Evolutionary conservation across 768 basidiomycete genomes (phyloP).

Genomic region (Leccinum barrowsii): DNA sequence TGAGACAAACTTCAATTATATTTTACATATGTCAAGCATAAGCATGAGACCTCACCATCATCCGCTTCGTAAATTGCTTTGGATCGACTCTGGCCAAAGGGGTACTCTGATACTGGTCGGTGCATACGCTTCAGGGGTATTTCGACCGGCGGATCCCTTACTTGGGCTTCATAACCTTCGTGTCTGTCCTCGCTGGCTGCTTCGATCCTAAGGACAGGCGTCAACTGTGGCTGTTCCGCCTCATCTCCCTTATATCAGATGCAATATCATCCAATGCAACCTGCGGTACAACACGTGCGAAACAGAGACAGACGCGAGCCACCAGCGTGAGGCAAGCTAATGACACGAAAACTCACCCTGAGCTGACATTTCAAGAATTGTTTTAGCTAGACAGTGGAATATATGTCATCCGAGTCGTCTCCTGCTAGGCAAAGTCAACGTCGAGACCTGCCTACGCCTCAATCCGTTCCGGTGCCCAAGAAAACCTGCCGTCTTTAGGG

Average conservation of each 20-base stretch:
- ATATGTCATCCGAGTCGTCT: too few relatives aligned
- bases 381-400: too few relatives aligned
- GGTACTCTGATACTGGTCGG: slow-evolving; percentile 65
- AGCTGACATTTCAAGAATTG: too few relatives aligned
- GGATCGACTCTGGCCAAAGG: slow-evolving; percentile 47
- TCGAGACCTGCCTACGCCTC: too few relatives aligned
- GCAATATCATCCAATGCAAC: too few relatives aligned
- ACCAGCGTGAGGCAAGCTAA: too few relatives aligned
- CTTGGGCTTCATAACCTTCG: neutral
- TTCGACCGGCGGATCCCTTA: slow-evolving; percentile 4
- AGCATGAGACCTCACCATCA: slow-evolving; percentile 31
- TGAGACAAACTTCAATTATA: slow-evolving; percentile 3
- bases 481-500: too few relatives aligned
- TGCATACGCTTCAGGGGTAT: slow-evolving; percentile 43
- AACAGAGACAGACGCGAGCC: too few relatives aligned
- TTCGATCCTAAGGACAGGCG: slow-evolving; percentile 42
- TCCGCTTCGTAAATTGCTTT: slow-evolving; percentile 47
- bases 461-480: too few relatives aligned
- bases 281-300: too few relatives aligned
- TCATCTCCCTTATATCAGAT: slow-evolving; percentile 9
- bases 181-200: slow-evolving; percentile 46
- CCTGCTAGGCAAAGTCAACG: too few relatives aligned
- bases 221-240: neutral
- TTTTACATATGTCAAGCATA: neutral
- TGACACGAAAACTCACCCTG: too few relatives aligned